phyloP scores from a whole-genome alignment of 2,329 filamentous ascomycete species.

The Microcyclosporella mali region DNA sequence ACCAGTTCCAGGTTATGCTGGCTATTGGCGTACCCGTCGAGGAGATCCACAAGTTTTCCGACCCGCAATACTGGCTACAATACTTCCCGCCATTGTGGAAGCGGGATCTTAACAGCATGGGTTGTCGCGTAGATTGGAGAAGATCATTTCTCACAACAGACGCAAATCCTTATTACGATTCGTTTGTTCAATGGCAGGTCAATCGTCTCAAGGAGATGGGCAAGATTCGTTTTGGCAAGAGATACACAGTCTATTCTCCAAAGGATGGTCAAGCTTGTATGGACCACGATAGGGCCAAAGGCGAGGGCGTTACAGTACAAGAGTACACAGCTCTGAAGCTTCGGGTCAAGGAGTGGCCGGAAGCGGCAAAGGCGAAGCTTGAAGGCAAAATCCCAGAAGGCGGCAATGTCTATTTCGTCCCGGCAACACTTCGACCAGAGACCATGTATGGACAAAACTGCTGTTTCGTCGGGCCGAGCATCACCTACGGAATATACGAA shows the following conservation, averaged over 20 bases:
- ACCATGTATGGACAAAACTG: conserved; percentile 98
- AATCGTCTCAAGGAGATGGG: conserved; percentile 78
- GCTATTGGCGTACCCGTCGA: conserved; percentile 79
- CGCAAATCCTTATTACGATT: conserved; percentile 93
- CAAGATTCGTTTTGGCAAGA: conserved; percentile 89
- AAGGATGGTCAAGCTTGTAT: conserved; percentile 85
- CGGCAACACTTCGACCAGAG: conserved; percentile 87
- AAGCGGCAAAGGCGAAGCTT: conserved; percentile 63
- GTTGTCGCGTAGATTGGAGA: conserved; percentile 86
- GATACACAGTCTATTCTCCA: conserved; percentile 88
- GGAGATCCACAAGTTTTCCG: conserved; percentile 89
- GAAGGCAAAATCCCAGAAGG: conserved; percentile 71
- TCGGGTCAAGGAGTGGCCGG: conserved; percentile 82
- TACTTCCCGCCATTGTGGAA: conserved; percentile 82
- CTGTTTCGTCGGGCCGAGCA: conserved; percentile 87
- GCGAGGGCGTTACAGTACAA: conserved; percentile 77
- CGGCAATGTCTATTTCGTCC: conserved; percentile 79
- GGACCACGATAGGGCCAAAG: conserved; percentile 76
- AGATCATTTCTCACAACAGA: conserved; percentile 91
- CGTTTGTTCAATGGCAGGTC: conserved; percentile 97
- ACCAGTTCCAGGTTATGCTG: conserved; percentile 93
- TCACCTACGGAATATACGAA: conserved; percentile 85
- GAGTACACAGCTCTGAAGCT: conserved; percentile 92
- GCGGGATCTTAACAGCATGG: conserved; percentile 74
- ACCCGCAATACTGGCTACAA: conserved; percentile 85